Evolutionary conservation across 2,329 filamentous ascomycete genomes (phyloP).

Genomic region (Aspergillus sp.): DNA sequence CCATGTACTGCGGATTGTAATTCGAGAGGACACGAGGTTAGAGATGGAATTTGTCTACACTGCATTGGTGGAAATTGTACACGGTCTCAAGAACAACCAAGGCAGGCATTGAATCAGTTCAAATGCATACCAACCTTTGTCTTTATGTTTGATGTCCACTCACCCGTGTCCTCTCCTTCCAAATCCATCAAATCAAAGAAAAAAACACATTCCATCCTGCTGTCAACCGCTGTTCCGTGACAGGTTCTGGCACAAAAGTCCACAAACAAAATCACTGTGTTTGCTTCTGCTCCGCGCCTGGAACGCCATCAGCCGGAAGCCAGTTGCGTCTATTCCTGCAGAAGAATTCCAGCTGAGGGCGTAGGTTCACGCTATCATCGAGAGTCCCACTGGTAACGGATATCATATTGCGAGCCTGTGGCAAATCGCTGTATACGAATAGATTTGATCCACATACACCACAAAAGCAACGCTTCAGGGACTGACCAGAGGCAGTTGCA

Average conservation of each 20-base stretch:
- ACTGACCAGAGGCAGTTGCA: slow-evolving; percentile 5
- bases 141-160: background rate
- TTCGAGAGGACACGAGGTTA: slow-evolving; percentile 47
- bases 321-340: slow-evolving; percentile 6
- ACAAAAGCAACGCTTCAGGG: slow-evolving; percentile 18
- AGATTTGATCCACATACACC: slow-evolving; percentile 16
- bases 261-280: slow-evolving; percentile 1
- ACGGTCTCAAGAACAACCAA: background rate
- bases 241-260: too few relatives aligned
- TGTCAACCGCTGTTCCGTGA: background rate
- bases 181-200: background rate
- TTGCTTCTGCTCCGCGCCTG: background rate
- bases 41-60: background rate
- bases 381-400: slow-evolving; percentile 14
- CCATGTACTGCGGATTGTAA: slow-evolving; percentile 63
- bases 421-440: slow-evolving; percentile 1
- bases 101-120: background rate
- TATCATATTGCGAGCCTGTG: background rate
- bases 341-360: slow-evolving; percentile 4
- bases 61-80: background rate
- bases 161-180: background rate
- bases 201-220: background rate
- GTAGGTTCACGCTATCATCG: slow-evolving; percentile 2
- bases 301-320: slow-evolving; percentile 1
- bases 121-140: too few relatives aligned